Conservation (phyloP, 2,329 filamentous ascomycete species). For the Pseudogymnoascus sp. region DNA sequence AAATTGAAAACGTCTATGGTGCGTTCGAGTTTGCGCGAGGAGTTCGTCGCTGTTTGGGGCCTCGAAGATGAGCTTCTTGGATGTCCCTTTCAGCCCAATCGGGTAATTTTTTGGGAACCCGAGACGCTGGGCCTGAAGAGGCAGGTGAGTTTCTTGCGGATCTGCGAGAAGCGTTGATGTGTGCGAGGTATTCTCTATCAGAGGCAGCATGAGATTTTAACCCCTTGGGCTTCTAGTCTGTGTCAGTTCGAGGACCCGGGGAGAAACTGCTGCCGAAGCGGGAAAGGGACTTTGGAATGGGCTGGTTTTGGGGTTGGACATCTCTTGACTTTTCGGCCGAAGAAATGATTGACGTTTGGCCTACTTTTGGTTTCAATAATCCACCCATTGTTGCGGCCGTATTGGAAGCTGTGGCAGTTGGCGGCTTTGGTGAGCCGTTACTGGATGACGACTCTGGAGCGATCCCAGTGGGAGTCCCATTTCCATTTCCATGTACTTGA, state of each 20-base stretch:
- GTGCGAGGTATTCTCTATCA: neutral
- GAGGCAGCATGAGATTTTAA: neutral
- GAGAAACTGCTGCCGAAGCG: neutral
- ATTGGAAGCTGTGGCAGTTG: neutral
- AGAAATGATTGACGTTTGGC: neutral
- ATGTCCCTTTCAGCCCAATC: neutral
- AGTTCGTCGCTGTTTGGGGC: slow-evolving; percentile 3
- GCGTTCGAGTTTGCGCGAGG: neutral
- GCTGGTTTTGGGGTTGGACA: neutral
- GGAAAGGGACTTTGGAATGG: neutral
- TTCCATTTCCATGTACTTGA: neutral
- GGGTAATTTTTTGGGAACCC: neutral
- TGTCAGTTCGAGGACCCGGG: slow-evolving; percentile 1
- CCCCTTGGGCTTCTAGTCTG: neutral
- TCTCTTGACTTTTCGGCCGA: neutral
- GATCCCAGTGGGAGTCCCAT: neutral
- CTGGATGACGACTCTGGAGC: neutral
- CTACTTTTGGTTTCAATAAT: neutral
- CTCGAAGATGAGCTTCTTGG: neutral
- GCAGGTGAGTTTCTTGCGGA: neutral
- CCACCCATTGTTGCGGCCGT: neutral
- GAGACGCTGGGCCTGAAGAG: neutral
- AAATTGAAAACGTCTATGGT: neutral
- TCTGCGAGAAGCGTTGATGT: neutral
- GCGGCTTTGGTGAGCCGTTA: neutral